Conservation (phyloP, 148 eudicot genomes). For the Nepenthes gracilis region DNA sequence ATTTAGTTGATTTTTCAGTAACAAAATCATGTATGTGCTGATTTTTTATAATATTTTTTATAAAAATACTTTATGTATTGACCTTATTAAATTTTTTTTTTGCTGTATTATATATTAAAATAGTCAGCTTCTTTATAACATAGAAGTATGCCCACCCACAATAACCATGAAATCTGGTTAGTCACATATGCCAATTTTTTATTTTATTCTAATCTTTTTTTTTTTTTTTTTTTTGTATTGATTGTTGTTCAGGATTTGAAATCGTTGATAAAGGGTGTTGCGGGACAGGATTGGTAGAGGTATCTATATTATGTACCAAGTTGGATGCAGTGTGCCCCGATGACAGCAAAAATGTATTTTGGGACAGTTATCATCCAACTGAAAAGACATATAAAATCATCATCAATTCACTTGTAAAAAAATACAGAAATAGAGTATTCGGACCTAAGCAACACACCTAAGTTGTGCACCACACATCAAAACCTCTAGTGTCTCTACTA, state of each 20-base stretch:
- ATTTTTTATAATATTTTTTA: too few relatives aligned
- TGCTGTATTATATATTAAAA: too few relatives aligned
- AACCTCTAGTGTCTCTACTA: too few relatives aligned
- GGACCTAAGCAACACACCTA: too few relatives aligned
- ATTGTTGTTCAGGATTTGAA: slow-evolving; percentile 10
- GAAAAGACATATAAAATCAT: slow-evolving; percentile 10
- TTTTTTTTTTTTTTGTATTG: not conserved
- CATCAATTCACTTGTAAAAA: not conserved
- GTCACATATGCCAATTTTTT: not conserved
- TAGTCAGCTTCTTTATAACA: too few relatives aligned
- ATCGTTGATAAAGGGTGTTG: slow-evolving; percentile 16
- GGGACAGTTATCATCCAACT: slow-evolving; percentile 27
- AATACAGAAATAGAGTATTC: not conserved
- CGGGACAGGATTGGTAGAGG: slow-evolving; percentile 14
- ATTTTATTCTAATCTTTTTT: not conserved
- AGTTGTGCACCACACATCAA: too few relatives aligned
- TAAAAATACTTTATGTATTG: too few relatives aligned
- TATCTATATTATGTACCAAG: slow-evolving; percentile 2
- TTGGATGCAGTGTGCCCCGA: slow-evolving; percentile 6
- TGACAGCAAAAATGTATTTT: slow-evolving; percentile 11
- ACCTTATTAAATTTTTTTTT: too few relatives aligned
- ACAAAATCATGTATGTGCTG: too few relatives aligned
- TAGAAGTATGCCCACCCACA: too few relatives aligned
- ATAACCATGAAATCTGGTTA: too few relatives aligned
- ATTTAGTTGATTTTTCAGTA: too few relatives aligned